A percentile compares a stretch with the other conserved stretches of the same genome.
phyloP scores from a whole-genome alignment of 2,329 filamentous ascomycete species.

The Talaromyces sp. region DNA sequence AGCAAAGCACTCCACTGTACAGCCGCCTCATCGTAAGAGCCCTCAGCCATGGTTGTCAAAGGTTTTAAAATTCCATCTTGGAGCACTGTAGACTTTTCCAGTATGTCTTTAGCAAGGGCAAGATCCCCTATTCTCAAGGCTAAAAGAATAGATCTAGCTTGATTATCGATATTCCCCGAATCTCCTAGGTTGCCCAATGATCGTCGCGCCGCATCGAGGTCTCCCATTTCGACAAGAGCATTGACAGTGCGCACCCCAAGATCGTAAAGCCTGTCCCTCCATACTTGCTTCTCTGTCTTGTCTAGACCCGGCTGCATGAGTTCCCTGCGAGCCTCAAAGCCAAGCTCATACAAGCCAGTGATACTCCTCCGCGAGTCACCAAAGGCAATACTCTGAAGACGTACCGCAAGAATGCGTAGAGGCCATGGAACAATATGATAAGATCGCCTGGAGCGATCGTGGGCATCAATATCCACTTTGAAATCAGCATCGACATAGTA shows the following conservation, averaged over 20 bases:
- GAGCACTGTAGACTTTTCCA: constrained; percentile 43
- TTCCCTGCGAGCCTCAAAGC: constrained; percentile 66
- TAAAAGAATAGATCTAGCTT: constrained; percentile 57
- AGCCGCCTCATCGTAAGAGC: constrained; percentile 63
- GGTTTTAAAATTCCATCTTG: constrained; percentile 47
- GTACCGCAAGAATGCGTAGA: constrained; percentile 74
- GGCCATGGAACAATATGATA: constrained; percentile 79
- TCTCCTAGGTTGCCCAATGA: constrained; percentile 53
- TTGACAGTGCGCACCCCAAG: constrained; percentile 64
- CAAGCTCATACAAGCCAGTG: constrained; percentile 87
- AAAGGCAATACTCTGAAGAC: constrained; percentile 81
- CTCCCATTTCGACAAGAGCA: constrained; percentile 64
- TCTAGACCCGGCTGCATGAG: constrained; percentile 51
- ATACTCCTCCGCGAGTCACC: constrained; percentile 79
- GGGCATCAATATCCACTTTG: constrained; percentile 45
- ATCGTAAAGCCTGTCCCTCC: constrained; percentile 69
- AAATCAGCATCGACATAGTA: constrained; percentile 40
- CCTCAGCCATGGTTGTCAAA: constrained; percentile 74
- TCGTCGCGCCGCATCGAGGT: constrained; percentile 71
- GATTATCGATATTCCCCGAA: constrained; percentile 29
- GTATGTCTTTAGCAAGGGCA: constrained; percentile 58
- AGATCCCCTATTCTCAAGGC: constrained; percentile 77
- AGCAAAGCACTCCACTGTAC: constrained; percentile 56
- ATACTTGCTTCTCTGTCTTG: constrained; percentile 58
- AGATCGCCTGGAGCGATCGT: constrained; percentile 62